These are phyloP conservation scores for Glutinoglossum americanum DNA, from an alignment of 495 filamentous ascomycete genomes.

Conservation along the genomic window DNA sequence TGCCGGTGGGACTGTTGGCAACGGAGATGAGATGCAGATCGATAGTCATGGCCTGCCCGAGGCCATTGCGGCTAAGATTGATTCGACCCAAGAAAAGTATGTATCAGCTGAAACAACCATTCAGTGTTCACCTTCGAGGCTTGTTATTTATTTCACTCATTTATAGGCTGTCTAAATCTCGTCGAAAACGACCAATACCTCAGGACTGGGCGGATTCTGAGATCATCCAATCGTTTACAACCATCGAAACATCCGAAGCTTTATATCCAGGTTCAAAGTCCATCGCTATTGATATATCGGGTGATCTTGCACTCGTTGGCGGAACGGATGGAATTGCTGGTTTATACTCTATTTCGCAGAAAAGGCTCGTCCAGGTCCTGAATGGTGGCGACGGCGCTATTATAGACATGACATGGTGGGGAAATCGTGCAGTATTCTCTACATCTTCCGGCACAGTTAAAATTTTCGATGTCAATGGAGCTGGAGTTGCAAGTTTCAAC, in stretches of 20 bases:
- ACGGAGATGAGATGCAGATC: constrained; percentile 77
- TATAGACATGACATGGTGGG: constrained; percentile 63
- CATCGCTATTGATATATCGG: constrained; percentile 41
- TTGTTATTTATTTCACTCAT: constrained; percentile 8
- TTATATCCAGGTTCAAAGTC: constrained; percentile 41
- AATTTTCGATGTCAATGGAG: constrained; percentile 46
- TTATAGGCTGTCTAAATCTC: constrained; percentile 55
- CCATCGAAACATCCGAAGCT: constrained; percentile 34
- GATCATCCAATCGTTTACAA: constrained; percentile 42
- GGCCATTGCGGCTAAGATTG: constrained; percentile 47
- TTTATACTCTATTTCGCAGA: constrained; percentile 55
- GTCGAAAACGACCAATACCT: constrained; percentile 73
- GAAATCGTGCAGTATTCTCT: constrained; percentile 44
- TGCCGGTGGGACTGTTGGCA: constrained; percentile 26
- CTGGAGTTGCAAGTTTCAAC: constrained; percentile 38
- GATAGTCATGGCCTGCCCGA: constrained; percentile 55
- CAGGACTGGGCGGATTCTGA: constrained; percentile 67
- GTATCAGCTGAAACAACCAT: constrained; percentile 10
- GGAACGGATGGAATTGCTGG: constrained; percentile 56
- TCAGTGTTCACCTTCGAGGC: not conserved
- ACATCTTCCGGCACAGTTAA: constrained; percentile 59
- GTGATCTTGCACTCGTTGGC: constrained; percentile 55
- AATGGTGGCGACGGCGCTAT: constrained; percentile 42
- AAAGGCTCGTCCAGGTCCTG: constrained; percentile 44
- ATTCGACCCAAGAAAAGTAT: constrained; percentile 57